Conservation (phyloP, 2,329 filamentous ascomycete species). For the Nothopassalora personata region DNA sequence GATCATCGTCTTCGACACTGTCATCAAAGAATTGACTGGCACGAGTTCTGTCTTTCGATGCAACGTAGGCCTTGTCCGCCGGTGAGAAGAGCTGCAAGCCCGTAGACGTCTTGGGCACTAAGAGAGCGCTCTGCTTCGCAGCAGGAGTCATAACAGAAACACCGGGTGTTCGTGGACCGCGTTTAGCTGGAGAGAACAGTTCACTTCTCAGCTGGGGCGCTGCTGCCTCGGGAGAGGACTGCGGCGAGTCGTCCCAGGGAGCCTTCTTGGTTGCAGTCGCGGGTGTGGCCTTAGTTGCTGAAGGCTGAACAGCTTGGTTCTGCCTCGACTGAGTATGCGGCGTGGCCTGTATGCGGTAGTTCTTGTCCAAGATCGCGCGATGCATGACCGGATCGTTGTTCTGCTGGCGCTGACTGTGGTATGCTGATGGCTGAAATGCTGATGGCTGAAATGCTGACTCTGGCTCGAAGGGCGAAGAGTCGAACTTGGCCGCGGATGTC, state of each 20-base stretch:
- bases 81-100: slow-evolving; percentile 33
- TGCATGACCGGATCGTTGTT: slow-evolving; percentile 76
- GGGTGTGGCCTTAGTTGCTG: slow-evolving; percentile 31
- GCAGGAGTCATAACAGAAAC: slow-evolving; percentile 73
- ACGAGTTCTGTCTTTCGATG: slow-evolving; percentile 18
- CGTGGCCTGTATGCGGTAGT: slow-evolving; percentile 87
- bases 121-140: slow-evolving; percentile 21
- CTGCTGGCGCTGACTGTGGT: slow-evolving; percentile 29
- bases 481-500: slow-evolving; percentile 11
- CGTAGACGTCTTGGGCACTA: slow-evolving; percentile 29
- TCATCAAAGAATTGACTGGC: slow-evolving; percentile 25
- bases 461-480: slow-evolving; percentile 50
- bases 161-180: slow-evolving; percentile 65
- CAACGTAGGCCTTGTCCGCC: slow-evolving; percentile 26
- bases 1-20: slow-evolving; percentile 53
- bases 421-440: slow-evolving; percentile 35
- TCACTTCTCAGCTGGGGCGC: slow-evolving; percentile 80
- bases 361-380: slow-evolving; percentile 80
- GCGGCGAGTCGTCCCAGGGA: slow-evolving; percentile 43
- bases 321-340: slow-evolving; percentile 53
- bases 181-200: slow-evolving; percentile 54
- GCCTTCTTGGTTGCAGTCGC: slow-evolving; percentile 32
- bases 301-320: slow-evolving; percentile 14
- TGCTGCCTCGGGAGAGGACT: slow-evolving; percentile 61
- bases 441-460: slow-evolving; percentile 40